Conservation (phyloP, 2,329 filamentous ascomycete species). For the Xylaria sp. region DNA sequence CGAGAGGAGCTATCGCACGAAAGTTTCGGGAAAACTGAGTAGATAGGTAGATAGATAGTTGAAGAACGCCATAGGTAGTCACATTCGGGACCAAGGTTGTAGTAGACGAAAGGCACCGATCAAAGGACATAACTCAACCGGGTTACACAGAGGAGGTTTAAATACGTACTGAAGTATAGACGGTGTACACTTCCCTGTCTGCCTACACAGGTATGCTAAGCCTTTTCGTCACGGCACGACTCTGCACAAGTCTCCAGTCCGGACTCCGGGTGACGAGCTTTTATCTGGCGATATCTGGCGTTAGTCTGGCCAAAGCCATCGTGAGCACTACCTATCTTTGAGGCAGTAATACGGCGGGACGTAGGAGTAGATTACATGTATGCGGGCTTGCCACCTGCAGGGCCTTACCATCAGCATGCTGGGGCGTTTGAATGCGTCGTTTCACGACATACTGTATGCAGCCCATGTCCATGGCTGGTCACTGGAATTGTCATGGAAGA, state of each 20-base stretch:
- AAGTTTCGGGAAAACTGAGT: neutral
- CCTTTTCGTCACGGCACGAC: neutral
- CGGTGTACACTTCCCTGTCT: neutral
- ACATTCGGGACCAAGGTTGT: slow-evolving; percentile 9
- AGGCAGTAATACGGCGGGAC: slow-evolving; percentile 8
- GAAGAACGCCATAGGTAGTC: slow-evolving; percentile 2
- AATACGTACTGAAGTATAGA: slow-evolving; percentile 1
- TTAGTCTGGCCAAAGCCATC: neutral
- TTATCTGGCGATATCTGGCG: slow-evolving; percentile 4
- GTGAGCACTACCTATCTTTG: neutral
- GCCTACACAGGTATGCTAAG: too few relatives aligned
- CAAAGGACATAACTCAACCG: neutral
- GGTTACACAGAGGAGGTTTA: neutral
- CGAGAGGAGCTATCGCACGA: neutral
- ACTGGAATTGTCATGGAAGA: neutral
- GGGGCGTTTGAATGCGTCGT: neutral
- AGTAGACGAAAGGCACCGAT: neutral
- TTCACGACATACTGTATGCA: slow-evolving; percentile 1
- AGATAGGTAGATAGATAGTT: neutral
- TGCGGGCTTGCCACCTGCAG: slow-evolving; percentile 17
- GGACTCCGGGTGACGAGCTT: slow-evolving; percentile 13
- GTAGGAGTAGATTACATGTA: slow-evolving; percentile 17
- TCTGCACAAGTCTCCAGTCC: slow-evolving; percentile 17
- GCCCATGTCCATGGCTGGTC: slow-evolving; percentile 3
- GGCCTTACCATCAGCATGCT: slow-evolving; percentile 11